phyloP scores from a whole-genome alignment of 2,329 filamentous ascomycete genomes.

The Dryadomyces sulphureus region DNA sequence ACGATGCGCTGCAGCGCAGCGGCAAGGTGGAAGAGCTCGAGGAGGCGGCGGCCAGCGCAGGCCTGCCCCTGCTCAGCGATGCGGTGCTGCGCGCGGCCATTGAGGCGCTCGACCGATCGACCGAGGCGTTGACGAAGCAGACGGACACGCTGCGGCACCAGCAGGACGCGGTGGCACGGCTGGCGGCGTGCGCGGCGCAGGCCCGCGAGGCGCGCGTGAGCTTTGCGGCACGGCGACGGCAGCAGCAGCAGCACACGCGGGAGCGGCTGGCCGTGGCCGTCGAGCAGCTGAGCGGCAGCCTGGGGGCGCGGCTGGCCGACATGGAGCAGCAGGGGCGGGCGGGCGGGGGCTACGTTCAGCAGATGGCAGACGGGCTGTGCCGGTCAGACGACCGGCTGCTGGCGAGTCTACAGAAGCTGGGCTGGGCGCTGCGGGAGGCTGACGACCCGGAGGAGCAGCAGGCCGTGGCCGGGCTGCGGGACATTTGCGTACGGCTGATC shows the following conservation, averaged over 20 bases:
- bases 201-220: slow-evolving; percentile 18
- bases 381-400: slow-evolving; percentile 51
- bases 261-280: slow-evolving; percentile 28
- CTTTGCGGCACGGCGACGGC: slow-evolving; percentile 20
- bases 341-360: slow-evolving; percentile 28
- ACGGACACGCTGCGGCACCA: slow-evolving; percentile 46
- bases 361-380: slow-evolving; percentile 33
- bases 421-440: slow-evolving; percentile 41
- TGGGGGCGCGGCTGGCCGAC: slow-evolving; percentile 31
- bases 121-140: slow-evolving; percentile 48
- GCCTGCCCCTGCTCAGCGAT: neutral
- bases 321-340: slow-evolving; percentile 35
- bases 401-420: slow-evolving; percentile 49
- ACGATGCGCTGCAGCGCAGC: slow-evolving; percentile 30
- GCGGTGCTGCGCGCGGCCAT: slow-evolving; percentile 37
- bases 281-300: slow-evolving; percentile 29
- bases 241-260: slow-evolving; percentile 24
- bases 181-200: slow-evolving; percentile 27
- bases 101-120: slow-evolving; percentile 48
- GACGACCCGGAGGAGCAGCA: slow-evolving; percentile 25
- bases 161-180: slow-evolving; percentile 41
- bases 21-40: slow-evolving; percentile 32
- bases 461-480: slow-evolving; percentile 42
- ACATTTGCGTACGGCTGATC: slow-evolving; percentile 40
- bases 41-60: slow-evolving; percentile 23